These are phyloP conservation scores for Aureobasidium vineae DNA, from an alignment of 2,329 filamentous ascomycete species.

Conservation along the genomic window DNA sequence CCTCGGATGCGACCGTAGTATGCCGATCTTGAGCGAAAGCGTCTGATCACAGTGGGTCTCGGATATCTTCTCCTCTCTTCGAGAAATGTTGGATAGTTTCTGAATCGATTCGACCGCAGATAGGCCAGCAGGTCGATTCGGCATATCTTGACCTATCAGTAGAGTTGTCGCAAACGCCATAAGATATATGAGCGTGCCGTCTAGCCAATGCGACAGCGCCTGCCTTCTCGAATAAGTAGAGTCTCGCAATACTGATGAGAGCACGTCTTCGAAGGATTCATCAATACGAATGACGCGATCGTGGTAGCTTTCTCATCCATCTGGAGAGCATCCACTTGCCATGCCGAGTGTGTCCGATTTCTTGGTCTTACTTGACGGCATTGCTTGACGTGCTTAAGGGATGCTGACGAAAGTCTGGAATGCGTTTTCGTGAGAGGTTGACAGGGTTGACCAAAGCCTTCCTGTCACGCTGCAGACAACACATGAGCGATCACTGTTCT, in stretches of 20 bases:
- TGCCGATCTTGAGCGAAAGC: slow-evolving; percentile 4
- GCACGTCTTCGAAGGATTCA: slow-evolving; percentile 10
- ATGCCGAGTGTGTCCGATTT: neutral
- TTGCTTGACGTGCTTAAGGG: neutral
- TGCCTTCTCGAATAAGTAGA: neutral
- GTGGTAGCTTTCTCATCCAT: neutral
- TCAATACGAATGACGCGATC: slow-evolving; percentile 20
- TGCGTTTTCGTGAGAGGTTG: too few species aligned
- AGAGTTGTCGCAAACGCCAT: neutral
- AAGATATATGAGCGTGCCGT: neutral
- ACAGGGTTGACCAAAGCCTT: too few species aligned
- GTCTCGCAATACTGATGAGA: neutral
- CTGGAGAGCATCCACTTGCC: neutral
- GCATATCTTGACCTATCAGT: neutral
- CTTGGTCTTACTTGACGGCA: neutral
- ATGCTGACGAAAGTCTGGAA: neutral
- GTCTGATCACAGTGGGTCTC: slow-evolving; percentile 5
- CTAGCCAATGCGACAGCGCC: neutral
- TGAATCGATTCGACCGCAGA: slow-evolving; percentile 10
- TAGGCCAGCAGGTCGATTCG: slow-evolving; percentile 1
- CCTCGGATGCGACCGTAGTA: slow-evolving; percentile 17
- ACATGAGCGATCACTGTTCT: too few species aligned
- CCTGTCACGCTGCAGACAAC: too few species aligned
- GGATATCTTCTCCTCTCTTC: slow-evolving; percentile 5
- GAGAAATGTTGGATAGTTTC: neutral